Percentiles rank a stretch among this genome's conserved stretches.
Evolutionary conservation across 192 early-diverging fungal genomes (phyloP).

Genomic region (Coemansia brasiliensis): DNA sequence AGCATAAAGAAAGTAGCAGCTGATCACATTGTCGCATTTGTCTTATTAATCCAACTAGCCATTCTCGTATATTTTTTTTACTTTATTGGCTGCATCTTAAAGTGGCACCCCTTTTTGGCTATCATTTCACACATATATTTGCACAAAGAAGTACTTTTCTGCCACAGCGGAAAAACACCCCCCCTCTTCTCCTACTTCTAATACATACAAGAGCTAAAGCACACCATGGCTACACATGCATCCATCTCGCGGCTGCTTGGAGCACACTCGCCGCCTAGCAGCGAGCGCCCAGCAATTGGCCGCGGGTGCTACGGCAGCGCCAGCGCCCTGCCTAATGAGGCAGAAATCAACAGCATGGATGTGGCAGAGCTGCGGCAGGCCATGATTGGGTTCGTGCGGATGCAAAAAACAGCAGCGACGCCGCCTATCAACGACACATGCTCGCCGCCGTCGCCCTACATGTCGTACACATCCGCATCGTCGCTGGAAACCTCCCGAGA

Average conservation of each 20-base stretch:
- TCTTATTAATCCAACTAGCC: slow-evolving; percentile 18
- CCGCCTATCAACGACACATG: slow-evolving; percentile 11
- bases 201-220: too few relatives aligned
- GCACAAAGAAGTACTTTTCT: too few relatives aligned
- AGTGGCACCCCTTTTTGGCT: slow-evolving; percentile 11
- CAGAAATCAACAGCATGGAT: slow-evolving; percentile 44
- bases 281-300: slow-evolving; percentile 4
- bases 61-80: slow-evolving; percentile 15
- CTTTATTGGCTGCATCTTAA: background rate
- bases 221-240: slow-evolving; percentile 27
- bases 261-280: slow-evolving; percentile 11
- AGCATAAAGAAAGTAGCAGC: slow-evolving; percentile 19
- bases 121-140: slow-evolving; percentile 3
- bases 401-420: slow-evolving; percentile 12
- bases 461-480: slow-evolving; percentile 19
- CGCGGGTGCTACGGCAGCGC: slow-evolving; percentile 5
- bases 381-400: slow-evolving; percentile 30
- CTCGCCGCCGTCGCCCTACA: slow-evolving; percentile 26
- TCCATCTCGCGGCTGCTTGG: slow-evolving; percentile 25
- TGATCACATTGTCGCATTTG: slow-evolving; percentile 19
- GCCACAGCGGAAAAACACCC: too few relatives aligned
- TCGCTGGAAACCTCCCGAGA: slow-evolving; percentile 27
- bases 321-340: slow-evolving; percentile 33
- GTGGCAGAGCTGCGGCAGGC: slow-evolving; percentile 46
- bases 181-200: too few relatives aligned